Evolutionary conservation across 345 rosid genomes (phyloP), one percentile per base, ranked within the genome.

Genomic region (Ricinus communis): DNA sequence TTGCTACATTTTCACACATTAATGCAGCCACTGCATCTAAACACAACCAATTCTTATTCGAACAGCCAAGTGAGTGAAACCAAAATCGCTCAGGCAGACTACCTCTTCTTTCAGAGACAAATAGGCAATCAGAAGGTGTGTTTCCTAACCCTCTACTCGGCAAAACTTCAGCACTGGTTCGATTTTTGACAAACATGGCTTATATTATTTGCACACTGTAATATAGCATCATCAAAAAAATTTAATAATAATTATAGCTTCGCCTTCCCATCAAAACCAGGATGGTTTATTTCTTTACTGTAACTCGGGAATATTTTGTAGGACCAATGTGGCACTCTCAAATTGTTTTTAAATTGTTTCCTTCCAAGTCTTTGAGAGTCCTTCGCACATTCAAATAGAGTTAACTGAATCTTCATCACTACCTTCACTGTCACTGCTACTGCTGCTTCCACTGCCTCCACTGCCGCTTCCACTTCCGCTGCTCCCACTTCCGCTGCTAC

Each of bases 401-500:
- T 63, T 83, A 19, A 88, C 85, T 1, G 87, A 82, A 69, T 83
- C 91, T 40, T 90, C 98, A 58, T 90, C 93, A 14, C 95, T 87
- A 43, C 80, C 87, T 70, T 87, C 93, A n/a, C 85, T 86, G 47
- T 80, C 90, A 0, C 89, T 81, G 66, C 86, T 82, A 49, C 83
- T 78, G 69, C 91, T 80, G 75, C 90, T 58, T 13, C 62, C 79
- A 31, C 91, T 88, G 3, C 85, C 85, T 13, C 62, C 79, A 31
- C 91, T 88, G 3, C 85, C 85, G 6, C 91, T 90, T 7, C 82
- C 87, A 12, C 89, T 86, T 14, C 85, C 84, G 0, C 91, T 86
- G 68, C 92, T 87, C 45, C 91, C 87, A 9, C 90, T 88, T 7
- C 85, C 87, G 73, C 97, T 89, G 77, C 95, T 86, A 54, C 98